These are phyloP conservation scores for Primulina huaijiensis DNA, from an alignment of 257 asterid genomes.

Conservation along the genomic window DNA sequence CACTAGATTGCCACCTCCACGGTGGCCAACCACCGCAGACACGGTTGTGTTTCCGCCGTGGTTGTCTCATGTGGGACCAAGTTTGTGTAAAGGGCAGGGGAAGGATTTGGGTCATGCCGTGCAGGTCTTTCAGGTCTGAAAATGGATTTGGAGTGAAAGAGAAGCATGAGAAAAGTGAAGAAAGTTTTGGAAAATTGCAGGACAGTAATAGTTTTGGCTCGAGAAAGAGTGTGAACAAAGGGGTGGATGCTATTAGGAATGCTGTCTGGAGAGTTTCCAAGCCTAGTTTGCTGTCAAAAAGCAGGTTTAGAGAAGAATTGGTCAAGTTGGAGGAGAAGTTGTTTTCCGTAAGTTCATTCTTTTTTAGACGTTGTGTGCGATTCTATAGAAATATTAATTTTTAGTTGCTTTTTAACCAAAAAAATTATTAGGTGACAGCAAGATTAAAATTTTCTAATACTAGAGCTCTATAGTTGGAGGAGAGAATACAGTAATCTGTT, in stretches of 20 bases:
- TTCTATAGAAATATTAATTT: background rate
- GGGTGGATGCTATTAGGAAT: constrained; percentile 49
- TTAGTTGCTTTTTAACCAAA: too few relatives aligned
- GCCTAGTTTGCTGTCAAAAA: constrained; percentile 63
- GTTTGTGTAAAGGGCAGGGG: constrained; percentile 36
- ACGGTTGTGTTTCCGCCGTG: constrained; percentile 23
- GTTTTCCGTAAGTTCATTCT: constrained; percentile 47
- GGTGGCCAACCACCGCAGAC: constrained; percentile 40
- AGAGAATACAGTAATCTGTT: background rate
- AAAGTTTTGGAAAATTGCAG: constrained; percentile 10
- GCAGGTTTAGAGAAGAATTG: constrained; percentile 45
- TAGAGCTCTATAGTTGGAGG: background rate
- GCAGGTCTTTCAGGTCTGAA: constrained; percentile 68
- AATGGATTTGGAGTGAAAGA: constrained; percentile 32
- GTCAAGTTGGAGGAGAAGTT: constrained; percentile 72
- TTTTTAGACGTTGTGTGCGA: background rate
- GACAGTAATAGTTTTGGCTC: constrained; percentile 24
- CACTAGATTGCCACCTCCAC: constrained; percentile 44
- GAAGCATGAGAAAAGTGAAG: constrained; percentile 25
- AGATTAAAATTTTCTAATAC: too few relatives aligned
- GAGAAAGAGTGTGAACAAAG: constrained; percentile 30
- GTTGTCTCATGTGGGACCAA: constrained; percentile 40
- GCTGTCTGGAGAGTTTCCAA: constrained; percentile 82
- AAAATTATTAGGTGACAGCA: background rate
- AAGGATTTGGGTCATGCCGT: constrained; percentile 38